Conservation (phyloP, 495 filamentous ascomycete species). For the Lentithecium fluviatile region DNA sequence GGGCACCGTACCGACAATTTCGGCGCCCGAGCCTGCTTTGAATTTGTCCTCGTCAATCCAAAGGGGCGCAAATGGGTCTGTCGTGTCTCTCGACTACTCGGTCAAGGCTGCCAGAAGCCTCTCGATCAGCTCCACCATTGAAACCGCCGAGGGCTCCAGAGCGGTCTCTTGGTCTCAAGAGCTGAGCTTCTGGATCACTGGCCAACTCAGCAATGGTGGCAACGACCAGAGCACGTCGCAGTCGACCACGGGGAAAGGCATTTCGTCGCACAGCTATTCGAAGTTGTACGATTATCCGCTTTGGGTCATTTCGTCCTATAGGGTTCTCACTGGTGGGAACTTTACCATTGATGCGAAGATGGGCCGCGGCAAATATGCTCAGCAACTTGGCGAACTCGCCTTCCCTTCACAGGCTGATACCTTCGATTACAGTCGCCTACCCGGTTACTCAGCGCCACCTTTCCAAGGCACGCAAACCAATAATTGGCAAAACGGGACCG, state of each 20-base stretch:
- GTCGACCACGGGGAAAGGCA: conserved; percentile 58
- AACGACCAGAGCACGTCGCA: conserved; percentile 40
- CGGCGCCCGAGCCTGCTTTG: conserved; percentile 48
- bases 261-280: conserved; percentile 47
- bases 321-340: conserved; percentile 46
- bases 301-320: conserved; percentile 56
- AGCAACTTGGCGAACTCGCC: conserved; percentile 55
- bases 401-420: conserved; percentile 59
- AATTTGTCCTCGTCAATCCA: conserved; percentile 40
- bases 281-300: conserved; percentile 65
- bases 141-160: conserved; percentile 45
- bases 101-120: conserved; percentile 59
- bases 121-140: conserved; percentile 52
- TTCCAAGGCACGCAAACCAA: conserved; percentile 48
- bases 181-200: conserved; percentile 53
- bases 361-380: conserved; percentile 57
- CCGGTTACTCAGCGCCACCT: neutral
- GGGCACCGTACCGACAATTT: conserved; percentile 43
- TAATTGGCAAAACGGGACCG: conserved; percentile 58
- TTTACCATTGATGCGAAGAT: conserved; percentile 61
- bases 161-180: conserved; percentile 62
- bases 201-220: conserved; percentile 55
- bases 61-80: conserved; percentile 52
- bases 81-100: conserved; percentile 61
- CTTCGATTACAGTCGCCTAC: conserved; percentile 21